These are phyloP conservation scores for Populus hybrid DNA, from an alignment of 441 rosid species.

Conservation along the genomic window DNA sequence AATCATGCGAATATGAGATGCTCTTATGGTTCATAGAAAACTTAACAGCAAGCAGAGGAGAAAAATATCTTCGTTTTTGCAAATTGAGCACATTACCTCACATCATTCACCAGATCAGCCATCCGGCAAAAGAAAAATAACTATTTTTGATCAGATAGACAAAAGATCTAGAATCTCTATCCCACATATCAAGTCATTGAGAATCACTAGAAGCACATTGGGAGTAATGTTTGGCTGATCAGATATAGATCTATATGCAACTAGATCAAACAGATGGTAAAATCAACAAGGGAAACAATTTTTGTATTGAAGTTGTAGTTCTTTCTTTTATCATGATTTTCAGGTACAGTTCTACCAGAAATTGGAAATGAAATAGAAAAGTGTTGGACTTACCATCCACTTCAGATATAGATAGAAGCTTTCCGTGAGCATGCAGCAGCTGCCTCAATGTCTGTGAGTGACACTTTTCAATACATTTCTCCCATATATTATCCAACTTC, in stretches of 20 bases:
- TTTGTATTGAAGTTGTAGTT: background rate
- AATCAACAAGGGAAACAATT: background rate
- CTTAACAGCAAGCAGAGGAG: background rate
- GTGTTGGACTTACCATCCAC: conserved; percentile 57
- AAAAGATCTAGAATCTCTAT: background rate
- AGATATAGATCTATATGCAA: background rate
- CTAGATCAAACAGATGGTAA: background rate
- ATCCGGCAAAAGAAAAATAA: background rate
- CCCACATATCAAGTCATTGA: background rate
- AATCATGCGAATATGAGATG: background rate
- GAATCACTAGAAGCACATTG: background rate
- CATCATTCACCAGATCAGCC: background rate
- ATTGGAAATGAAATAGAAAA: conserved; percentile 4
- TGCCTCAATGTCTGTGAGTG: conserved; percentile 90
- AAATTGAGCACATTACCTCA: background rate
- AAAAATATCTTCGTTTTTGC: background rate
- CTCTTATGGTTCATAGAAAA: background rate
- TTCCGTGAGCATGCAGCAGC: conserved; percentile 71
- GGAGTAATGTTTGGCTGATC: background rate
- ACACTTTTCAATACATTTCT: conserved; percentile 75
- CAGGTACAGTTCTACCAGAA: conserved; percentile 3
- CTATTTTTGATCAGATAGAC: background rate
- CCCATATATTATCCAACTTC: conserved; percentile 74
- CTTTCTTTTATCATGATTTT: background rate
- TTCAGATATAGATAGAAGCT: conserved; percentile 80